Percentiles rank a stretch among this genome's conserved stretches.
These are phyloP conservation scores for Colletotrichum sp. DNA, from an alignment of 2,329 filamentous ascomycete species.

Conservation along the genomic window DNA sequence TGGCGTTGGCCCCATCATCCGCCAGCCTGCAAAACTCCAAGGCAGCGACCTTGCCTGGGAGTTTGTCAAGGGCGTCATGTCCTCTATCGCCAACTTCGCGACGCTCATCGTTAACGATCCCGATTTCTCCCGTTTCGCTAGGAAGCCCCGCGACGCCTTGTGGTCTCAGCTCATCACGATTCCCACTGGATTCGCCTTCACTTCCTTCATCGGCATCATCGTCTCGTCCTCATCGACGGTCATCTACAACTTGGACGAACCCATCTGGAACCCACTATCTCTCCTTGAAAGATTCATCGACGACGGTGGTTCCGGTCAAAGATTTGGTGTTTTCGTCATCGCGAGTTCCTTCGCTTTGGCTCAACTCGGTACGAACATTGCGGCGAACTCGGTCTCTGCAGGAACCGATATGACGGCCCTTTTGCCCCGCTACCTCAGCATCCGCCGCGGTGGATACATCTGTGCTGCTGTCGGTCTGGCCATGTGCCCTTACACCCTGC, in stretches of 20 bases:
- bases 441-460: constrained; percentile 86
- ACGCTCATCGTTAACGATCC: constrained; percentile 84
- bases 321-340: constrained; percentile 80
- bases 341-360: constrained; percentile 75
- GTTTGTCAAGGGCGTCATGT: constrained; percentile 87
- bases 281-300: constrained; percentile 72
- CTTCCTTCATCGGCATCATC: constrained; percentile 84
- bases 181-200: constrained; percentile 74
- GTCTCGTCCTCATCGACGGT: constrained; percentile 76
- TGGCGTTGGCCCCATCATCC: constrained; percentile 82
- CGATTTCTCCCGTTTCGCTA: constrained; percentile 85
- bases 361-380: constrained; percentile 86
- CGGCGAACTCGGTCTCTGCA: constrained; percentile 84
- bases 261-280: constrained; percentile 77
- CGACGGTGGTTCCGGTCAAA: constrained; percentile 70
- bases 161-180: constrained; percentile 83
- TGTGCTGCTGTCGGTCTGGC: constrained; percentile 80
- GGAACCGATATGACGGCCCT: constrained; percentile 85
- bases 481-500: constrained; percentile 87
- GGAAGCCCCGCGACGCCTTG: constrained; percentile 75
- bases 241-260: constrained; percentile 64
- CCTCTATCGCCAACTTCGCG: constrained; percentile 87
- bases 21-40: constrained; percentile 65
- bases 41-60: constrained; percentile 81
- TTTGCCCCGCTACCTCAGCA: constrained; percentile 80